These are phyloP conservation scores for Trametes sp. DNA, from an alignment of 1,284 basidiomycete species.

Conservation along the genomic window DNA sequence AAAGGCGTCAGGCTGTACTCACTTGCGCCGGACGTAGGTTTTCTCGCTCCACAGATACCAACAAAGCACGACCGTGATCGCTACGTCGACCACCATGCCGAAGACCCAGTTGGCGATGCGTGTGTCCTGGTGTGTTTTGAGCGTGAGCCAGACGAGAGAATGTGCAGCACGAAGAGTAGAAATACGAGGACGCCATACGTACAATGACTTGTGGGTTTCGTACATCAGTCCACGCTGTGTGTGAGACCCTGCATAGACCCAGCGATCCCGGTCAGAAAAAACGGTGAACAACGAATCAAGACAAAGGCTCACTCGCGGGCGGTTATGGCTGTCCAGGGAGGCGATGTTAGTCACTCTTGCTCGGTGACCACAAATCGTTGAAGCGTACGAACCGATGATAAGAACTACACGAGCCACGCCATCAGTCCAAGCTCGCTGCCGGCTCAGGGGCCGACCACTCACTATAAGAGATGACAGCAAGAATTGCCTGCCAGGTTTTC, in stretches of 20 bases:
- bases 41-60: conserved; percentile 31
- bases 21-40: background rate
- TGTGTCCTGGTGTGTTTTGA: conserved; percentile 1
- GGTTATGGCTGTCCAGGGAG: background rate
- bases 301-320: background rate
- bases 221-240: conserved; percentile 3
- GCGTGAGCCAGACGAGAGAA: background rate
- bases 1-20: background rate
- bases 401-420: too few relatives aligned
- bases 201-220: background rate
- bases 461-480: conserved; percentile 24
- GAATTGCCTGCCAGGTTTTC: conserved; percentile 15
- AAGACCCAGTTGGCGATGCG: conserved; percentile 26
- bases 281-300: background rate
- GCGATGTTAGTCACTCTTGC: background rate
- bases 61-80: conserved; percentile 26
- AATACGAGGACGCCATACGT: too few relatives aligned
- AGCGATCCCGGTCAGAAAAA: background rate
- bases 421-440: too few relatives aligned
- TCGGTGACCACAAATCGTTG: too few relatives aligned
- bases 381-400: background rate
- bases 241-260: background rate
- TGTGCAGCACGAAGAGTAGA: too few relatives aligned
- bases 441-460: background rate
- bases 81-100: conserved; percentile 25